These are phyloP conservation scores for Articulospora tetracladia DNA, from an alignment of 495 filamentous ascomycete species.

Conservation along the genomic window DNA sequence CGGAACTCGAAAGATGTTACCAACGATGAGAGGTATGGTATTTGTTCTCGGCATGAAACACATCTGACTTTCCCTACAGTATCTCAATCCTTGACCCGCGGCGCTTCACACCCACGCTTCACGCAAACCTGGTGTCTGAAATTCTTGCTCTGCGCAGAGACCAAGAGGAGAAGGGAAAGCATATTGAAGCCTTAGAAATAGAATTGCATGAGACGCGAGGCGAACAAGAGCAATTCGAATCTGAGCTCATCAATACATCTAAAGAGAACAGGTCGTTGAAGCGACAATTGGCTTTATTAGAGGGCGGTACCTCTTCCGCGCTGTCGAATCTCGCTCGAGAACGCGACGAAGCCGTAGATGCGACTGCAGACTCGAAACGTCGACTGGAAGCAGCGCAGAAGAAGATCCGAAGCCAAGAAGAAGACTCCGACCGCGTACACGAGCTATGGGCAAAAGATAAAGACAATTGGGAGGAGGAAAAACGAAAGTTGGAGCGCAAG, in stretches of 20 bases:
- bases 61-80: constrained; percentile 18
- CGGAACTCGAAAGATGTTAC: constrained; percentile 52
- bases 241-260: constrained; percentile 52
- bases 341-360: constrained; percentile 77
- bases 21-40: constrained; percentile 55
- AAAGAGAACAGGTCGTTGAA: constrained; percentile 79
- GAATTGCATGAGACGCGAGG: constrained; percentile 63
- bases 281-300: constrained; percentile 78
- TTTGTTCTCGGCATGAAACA: not conserved
- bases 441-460: constrained; percentile 76
- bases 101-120: constrained; percentile 90
- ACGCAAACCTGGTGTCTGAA: constrained; percentile 91
- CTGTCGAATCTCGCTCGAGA: constrained; percentile 79
- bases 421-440: constrained; percentile 74
- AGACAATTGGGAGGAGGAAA: constrained; percentile 77
- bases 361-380: constrained; percentile 66
- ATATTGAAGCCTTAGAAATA: constrained; percentile 79
- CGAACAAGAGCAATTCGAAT: constrained; percentile 68
- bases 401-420: constrained; percentile 73
- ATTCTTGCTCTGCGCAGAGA: constrained; percentile 85
- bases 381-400: constrained; percentile 78
- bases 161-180: constrained; percentile 78
- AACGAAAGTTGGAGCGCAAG: constrained; percentile 74
- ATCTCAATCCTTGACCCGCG: constrained; percentile 82
- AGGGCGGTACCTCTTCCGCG: constrained; percentile 82